phyloP scores from a whole-genome alignment of 371 early-diverging fungal genomes.

The Apophysomyces trapeziformis region DNA sequence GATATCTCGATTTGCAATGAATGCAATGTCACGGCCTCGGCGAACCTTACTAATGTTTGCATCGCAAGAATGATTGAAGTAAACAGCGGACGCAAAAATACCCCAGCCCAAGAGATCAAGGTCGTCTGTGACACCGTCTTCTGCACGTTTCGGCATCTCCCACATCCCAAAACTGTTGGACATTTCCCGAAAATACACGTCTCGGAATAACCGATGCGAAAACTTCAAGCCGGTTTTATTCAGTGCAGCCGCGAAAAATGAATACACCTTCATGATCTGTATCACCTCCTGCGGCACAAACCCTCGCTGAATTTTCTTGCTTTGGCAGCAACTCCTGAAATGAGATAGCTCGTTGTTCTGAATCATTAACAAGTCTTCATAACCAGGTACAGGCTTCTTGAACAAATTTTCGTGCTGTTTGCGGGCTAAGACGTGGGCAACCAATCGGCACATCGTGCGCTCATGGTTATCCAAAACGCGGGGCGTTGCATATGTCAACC shows the following conservation, averaged over 20 bases:
- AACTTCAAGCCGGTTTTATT: conserved; percentile 14
- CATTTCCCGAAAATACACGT: conserved; percentile 63
- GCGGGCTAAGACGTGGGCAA: conserved; percentile 33
- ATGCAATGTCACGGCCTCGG: conserved; percentile 55
- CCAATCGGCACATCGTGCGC: conserved; percentile 40
- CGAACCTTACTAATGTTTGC: conserved; percentile 68
- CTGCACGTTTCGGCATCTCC: conserved; percentile 37
- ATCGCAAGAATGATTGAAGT: conserved; percentile 82
- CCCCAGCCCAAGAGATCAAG: conserved; percentile 66
- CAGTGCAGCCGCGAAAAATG: conserved; percentile 22
- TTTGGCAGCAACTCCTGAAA: conserved; percentile 19
- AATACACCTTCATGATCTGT: conserved; percentile 33
- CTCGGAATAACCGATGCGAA: conserved; percentile 50
- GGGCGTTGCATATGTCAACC: neutral
- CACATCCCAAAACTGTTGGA: conserved; percentile 74
- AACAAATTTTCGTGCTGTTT: conserved; percentile 18
- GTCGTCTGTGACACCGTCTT: conserved; percentile 39
- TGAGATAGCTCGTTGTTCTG: conserved; percentile 43
- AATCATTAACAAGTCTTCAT: conserved; percentile 28
- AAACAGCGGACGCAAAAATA: conserved; percentile 73
- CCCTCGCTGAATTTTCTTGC: neutral
- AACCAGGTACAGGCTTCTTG: conserved; percentile 10
- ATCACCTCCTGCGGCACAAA: conserved; percentile 18
- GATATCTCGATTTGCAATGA: conserved; percentile 57
- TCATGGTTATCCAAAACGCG: conserved; percentile 28